A percentile compares a stretch with the other conserved stretches of the same genome.
phyloP scores from a whole-genome alignment of 805 yeast genomes.

The Blastobotrys chiropterorum region DNA sequence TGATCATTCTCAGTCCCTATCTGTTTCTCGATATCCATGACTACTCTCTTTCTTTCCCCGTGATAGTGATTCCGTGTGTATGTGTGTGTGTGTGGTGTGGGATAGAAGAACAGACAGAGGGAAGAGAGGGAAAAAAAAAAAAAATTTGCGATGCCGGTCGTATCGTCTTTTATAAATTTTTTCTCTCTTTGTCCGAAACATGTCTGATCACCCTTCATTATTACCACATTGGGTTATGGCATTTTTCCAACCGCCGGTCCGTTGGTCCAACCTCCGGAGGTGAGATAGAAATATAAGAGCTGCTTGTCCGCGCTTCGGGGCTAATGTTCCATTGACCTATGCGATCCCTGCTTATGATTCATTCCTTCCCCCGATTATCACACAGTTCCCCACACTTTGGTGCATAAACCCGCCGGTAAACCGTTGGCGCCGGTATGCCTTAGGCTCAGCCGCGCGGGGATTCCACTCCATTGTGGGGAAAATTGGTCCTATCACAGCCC shows the following conservation, averaged over 20 bases:
- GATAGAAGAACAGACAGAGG: too few species aligned
- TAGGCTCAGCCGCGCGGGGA: background rate
- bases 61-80: too few species aligned
- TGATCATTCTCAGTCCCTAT: background rate
- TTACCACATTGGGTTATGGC: background rate
- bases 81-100: background rate
- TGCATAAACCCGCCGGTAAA: background rate
- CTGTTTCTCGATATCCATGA: constrained; percentile 1
- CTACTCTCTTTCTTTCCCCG: background rate
- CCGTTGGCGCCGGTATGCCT: background rate
- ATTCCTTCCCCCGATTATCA: background rate
- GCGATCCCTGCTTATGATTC: background rate
- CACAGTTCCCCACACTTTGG: background rate
- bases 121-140: background rate
- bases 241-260: background rate
- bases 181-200: background rate
- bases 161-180: background rate
- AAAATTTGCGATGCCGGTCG: background rate
- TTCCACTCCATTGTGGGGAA: too few species aligned
- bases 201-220: background rate
- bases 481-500: background rate
- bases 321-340: background rate
- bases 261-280: background rate
- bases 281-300: background rate
- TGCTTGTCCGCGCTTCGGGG: background rate